Conservation (phyloP, 768 basidiomycete genomes). For the Kwoniella sp. region DNA sequence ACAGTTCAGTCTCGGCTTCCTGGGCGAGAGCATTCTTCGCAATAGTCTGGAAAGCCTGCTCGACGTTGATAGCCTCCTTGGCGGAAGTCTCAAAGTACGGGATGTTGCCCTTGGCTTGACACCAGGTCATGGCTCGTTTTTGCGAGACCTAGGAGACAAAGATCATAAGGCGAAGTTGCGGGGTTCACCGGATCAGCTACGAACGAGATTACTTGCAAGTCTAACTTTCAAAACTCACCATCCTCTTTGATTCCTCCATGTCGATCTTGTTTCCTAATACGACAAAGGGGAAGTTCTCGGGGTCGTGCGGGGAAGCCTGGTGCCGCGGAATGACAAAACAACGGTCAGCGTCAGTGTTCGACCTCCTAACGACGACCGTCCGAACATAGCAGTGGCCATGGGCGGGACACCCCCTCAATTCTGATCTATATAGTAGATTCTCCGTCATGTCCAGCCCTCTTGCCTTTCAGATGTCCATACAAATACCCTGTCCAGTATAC, state of each 20-base stretch:
- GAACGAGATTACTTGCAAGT: too few species aligned
- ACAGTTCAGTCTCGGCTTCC: conserved; percentile 95
- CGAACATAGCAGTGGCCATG: too few species aligned
- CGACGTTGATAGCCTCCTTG: conserved; percentile 99
- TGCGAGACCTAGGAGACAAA: conserved; percentile 74
- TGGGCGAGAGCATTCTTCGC: conserved; percentile 99
- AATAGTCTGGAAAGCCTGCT: conserved; percentile 99
- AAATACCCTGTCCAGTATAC: too few species aligned
- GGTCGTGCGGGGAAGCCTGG: conserved; percentile 96
- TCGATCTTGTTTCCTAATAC: conserved; percentile 99
- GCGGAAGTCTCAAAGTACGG: conserved; percentile 99
- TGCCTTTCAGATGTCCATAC: too few species aligned
- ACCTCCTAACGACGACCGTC: too few species aligned
- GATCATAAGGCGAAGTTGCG: not conserved
- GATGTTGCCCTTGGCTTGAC: conserved; percentile 98
- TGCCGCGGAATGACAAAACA: not conserved
- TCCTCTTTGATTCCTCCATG: conserved; percentile 96
- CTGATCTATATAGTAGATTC: too few species aligned
- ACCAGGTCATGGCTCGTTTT: conserved; percentile 99
- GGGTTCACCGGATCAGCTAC: not conserved
- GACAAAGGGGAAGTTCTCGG: conserved; percentile 99
- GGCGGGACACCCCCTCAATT: too few species aligned
- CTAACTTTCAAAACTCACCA: too few species aligned
- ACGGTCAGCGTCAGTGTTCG: conserved; percentile 3
- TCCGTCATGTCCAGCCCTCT: too few species aligned